These are phyloP conservation scores for Akanthomyces muscarius DNA, from an alignment of 2,329 filamentous ascomycete species.

Conservation along the genomic window DNA sequence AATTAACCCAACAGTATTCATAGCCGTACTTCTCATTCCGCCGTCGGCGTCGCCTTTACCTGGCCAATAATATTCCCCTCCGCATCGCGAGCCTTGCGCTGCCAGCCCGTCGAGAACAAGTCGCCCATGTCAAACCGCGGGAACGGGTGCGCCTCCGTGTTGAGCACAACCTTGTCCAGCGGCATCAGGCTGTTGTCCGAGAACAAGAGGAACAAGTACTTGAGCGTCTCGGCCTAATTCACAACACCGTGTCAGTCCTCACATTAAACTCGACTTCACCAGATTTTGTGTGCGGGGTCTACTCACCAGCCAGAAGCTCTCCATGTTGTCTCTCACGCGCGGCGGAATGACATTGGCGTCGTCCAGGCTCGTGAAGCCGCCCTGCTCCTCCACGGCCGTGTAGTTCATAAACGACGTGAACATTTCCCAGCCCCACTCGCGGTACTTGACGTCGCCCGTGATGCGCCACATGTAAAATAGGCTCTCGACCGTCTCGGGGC, in stretches of 20 bases:
- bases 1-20: background rate
- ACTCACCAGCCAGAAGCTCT: conserved; percentile 94
- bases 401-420: conserved; percentile 88
- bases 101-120: conserved; percentile 78
- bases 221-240: conserved; percentile 81
- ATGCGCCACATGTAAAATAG: conserved; percentile 99
- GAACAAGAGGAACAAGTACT: conserved; percentile 96
- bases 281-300: background rate
- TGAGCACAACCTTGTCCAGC: conserved; percentile 83
- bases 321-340: conserved; percentile 81
- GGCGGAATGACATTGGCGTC: conserved; percentile 73
- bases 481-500: conserved; percentile 94
- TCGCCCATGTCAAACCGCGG: conserved; percentile 79
- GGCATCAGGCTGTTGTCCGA: conserved; percentile 77
- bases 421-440: conserved; percentile 98
- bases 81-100: conserved; percentile 58
- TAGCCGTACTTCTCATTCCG: background rate
- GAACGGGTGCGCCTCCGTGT: conserved; percentile 91
- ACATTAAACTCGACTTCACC: no score
- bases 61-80: conserved; percentile 35
- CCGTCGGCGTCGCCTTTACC: conserved; percentile 1
- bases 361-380: conserved; percentile 76
- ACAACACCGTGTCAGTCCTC: conserved; percentile 20
- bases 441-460: conserved; percentile 82
- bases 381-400: conserved; percentile 71